Percentiles rank a stretch among this genome's conserved stretches.
phyloP scores from a whole-genome alignment of 1,139 yeast genomes.

The Keqinozyma sinolaborantium region DNA sequence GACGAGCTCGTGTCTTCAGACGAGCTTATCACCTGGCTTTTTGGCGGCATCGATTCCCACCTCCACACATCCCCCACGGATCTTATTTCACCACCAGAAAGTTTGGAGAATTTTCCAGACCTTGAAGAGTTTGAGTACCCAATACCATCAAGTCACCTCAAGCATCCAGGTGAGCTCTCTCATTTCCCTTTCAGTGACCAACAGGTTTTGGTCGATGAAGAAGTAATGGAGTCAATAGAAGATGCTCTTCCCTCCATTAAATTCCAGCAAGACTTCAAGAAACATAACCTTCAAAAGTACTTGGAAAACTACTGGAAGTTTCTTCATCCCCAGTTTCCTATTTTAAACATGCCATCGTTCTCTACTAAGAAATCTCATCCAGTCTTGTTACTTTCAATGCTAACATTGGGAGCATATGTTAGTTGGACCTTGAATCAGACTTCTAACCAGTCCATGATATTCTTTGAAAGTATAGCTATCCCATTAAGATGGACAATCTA shows the following conservation, averaged over 20 bases:
- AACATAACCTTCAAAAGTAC: constrained; percentile 23
- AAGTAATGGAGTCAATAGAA: constrained; percentile 7
- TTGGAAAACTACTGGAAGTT: constrained; percentile 48
- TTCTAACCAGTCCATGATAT: constrained; percentile 13
- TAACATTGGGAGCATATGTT: constrained; percentile 52
- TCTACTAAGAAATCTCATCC: constrained; percentile 50
- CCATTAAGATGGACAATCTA: constrained; percentile 65
- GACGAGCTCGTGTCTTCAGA: constrained; percentile 12
- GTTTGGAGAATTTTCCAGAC: constrained; percentile 8
- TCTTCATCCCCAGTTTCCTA: constrained; percentile 61
- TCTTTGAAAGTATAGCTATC: constrained; percentile 44
- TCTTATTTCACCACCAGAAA: constrained; percentile 10
- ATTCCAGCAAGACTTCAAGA: constrained; percentile 14
- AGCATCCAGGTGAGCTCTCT: constrained; percentile 1
- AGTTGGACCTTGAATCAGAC: constrained; percentile 18
- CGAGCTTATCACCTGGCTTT: constrained; percentile 13
- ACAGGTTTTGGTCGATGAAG: constrained; percentile 6
- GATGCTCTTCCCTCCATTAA: constrained; percentile 9
- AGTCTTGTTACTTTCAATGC: constrained; percentile 51
- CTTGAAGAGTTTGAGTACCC: constrained; percentile 12
- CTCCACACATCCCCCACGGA: constrained; percentile 5
- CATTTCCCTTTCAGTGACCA: constrained; percentile 11
- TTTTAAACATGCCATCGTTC: constrained; percentile 63
- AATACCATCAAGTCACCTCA: background rate
- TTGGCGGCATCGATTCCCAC: constrained; percentile 10